Base-by-base conservation (phyloP, 2,329 filamentous ascomycete genomes). In the Paracorniculantispora psalliotae region DNA sequence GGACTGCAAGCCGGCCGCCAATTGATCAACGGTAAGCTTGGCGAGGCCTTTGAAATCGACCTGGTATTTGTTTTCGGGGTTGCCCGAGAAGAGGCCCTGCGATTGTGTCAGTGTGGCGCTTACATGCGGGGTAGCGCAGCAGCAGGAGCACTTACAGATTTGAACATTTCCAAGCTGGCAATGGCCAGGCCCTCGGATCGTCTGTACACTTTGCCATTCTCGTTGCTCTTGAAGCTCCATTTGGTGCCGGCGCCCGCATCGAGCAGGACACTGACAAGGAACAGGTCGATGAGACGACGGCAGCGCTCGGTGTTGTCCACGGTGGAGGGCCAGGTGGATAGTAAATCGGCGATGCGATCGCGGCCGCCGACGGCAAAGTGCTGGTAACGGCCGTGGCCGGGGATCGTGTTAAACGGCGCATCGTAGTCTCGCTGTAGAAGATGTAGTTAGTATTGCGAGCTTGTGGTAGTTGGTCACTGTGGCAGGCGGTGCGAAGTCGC, bases 221-320 rank as follows among this genome's bases (percentile, higher is more conserved):
- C 92, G 63, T 87, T 87, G 70, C 91, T 96, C 78, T 90, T 94
- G 77, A 96, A 99, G 65, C 86, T 88, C 94, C 94, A 99, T 64
- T 85, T 82, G 2, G 86, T 93, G 43, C 94, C 94, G 2, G 94
- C 92, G 43, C 94, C 94, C 4, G 94, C 91, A 69, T 96, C 90
- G 9, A 96, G 81, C 52, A 96, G 77, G 8, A 94, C 90, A 52
- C 90, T 93, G 63, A 94, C 70, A 44, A 92, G 77, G 74, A 92
- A 92, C 37, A 93, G 80, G 66, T 92, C 90, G 61, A 93, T 81
- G 62, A 93, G 75, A 62, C 90, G 83, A 63, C 89, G 86, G 61
- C 88, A 90, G 62, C 86, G 84, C 74, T 93, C 90, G 59, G 85
- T 84, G 63, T 79, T 82, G 71, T 94, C 90, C 43, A 92, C 78